Base-by-base conservation (phyloP, 257 asterid species). In the Solanum piurae region DNA sequence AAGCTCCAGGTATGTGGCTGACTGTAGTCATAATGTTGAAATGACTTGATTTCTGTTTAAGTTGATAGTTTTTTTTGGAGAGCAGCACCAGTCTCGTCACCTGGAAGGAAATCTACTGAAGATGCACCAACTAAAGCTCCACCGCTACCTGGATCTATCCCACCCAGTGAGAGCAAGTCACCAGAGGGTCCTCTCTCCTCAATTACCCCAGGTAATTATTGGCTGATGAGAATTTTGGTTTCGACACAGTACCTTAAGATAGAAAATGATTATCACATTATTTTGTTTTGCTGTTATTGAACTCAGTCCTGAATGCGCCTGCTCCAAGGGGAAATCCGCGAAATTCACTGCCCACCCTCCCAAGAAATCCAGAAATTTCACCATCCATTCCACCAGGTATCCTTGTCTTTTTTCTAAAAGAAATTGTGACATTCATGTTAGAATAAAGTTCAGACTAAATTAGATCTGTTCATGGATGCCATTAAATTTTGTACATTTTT, bases 1-100 rank as follows among this genome's bases (percentile, higher is more conserved):
- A 89, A 84, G 88, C 91, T 75, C 93, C 98, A 90, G 98, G 99
- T 96, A 92, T 68, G 72, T 83, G 76, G 88, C 83, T 84, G 73
- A 76, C 49, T 87, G 60, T 84, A 64, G 37, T 74, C 71, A 86
- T 87, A 86, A 6, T 75, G 46, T 79, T 88, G 49, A 83, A 58
- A 12, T 91, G 83, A 8, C 29, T 69, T n/a, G 29, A 38, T 72
- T 29, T 75, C 72, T 91, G 84, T 89, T 89, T 91, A 87, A 69
- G 37, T 11, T 73, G 73, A 64, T 86, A 33, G 87, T 80, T 84
- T 90, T 84, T 62, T 84, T 88, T 87, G 90, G 90, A 88, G 64
- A 84, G 91, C 93, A 92, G 96, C 90, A 42, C 93, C 98, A 34
- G 75, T 87, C 33, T 55, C 88, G 27, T 88, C 96, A 75, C 91